Evolutionary conservation across 1,284 basidiomycete species (phyloP).

Genomic region (Sphagnurus paluster): DNA sequence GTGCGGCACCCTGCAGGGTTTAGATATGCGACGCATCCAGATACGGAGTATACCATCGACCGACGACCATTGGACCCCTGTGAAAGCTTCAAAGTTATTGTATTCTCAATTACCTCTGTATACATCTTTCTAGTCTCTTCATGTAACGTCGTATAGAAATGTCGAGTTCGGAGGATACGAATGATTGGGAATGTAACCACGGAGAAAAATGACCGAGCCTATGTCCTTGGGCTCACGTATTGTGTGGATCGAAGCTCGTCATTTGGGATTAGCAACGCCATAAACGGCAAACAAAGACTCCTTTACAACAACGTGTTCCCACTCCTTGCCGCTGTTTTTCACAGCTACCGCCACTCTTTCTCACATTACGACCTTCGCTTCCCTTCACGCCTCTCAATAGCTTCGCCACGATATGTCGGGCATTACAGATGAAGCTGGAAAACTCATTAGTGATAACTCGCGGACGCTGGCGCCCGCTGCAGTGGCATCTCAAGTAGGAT

Average conservation of each 20-base stretch:
- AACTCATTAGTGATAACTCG: constrained; percentile 46
- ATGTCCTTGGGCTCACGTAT: no score
- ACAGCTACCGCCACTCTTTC: constrained; percentile 7
- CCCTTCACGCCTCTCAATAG: constrained; percentile 1
- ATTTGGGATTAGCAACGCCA: neutral
- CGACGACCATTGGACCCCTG: no score
- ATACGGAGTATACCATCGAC: no score
- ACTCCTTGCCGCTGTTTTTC: constrained; percentile 10
- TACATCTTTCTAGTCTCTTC: no score
- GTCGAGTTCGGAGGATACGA: no score
- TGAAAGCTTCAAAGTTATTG: no score
- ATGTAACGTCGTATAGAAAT: no score
- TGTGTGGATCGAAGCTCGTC: no score
- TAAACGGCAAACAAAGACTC: constrained; percentile 10
- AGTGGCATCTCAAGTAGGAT: constrained; percentile 78
- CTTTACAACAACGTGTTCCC: constrained; percentile 13
- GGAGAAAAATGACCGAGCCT: constrained; percentile 13
- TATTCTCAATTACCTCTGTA: no score
- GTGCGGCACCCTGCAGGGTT: no score
- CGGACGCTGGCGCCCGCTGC: constrained; percentile 76
- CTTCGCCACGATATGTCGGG: constrained; percentile 32
- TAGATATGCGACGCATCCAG: no score
- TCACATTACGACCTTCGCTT: constrained; percentile 6
- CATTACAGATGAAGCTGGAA: constrained; percentile 37
- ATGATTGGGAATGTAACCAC: no score